Conservation (phyloP, 2,329 filamentous ascomycete species). For the Aspergillus udagawae region DNA sequence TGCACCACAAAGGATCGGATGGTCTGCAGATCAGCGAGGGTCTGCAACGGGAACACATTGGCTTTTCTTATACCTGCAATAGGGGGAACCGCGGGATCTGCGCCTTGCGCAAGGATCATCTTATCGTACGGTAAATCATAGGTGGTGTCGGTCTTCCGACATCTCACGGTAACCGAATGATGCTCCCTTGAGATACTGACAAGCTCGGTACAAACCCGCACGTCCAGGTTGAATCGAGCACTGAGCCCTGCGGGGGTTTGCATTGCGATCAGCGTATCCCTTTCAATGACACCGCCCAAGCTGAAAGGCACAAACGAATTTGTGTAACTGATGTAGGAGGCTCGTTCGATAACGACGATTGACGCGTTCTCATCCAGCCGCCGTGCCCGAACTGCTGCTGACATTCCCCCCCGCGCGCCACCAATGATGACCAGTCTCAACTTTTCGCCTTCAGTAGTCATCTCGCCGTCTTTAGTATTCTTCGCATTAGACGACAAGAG, state of each 20-base stretch:
- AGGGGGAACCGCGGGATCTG: background rate
- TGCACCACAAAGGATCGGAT: background rate
- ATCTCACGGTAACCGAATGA: background rate
- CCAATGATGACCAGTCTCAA: background rate
- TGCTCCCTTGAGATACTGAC: background rate
- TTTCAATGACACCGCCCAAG: background rate
- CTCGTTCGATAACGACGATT: background rate
- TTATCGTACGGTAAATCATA: background rate
- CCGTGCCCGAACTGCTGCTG: background rate
- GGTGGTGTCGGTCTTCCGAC: background rate
- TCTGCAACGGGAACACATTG: background rate
- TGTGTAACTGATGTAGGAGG: background rate
- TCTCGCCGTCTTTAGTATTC: too few species aligned
- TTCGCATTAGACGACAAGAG: too few species aligned
- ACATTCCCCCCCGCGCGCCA: background rate
- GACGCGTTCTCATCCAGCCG: background rate
- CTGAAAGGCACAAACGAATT: background rate
- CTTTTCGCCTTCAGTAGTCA: too few species aligned
- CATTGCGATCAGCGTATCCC: background rate
- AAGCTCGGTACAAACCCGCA: background rate
- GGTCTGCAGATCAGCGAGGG: background rate
- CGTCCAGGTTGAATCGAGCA: background rate
- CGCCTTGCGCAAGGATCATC: background rate
- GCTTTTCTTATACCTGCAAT: background rate
- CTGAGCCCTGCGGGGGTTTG: background rate